These are phyloP conservation scores for Pigoraptor vietnamica DNA, from an alignment of 78 protist genomes.

Conservation along the genomic window DNA sequence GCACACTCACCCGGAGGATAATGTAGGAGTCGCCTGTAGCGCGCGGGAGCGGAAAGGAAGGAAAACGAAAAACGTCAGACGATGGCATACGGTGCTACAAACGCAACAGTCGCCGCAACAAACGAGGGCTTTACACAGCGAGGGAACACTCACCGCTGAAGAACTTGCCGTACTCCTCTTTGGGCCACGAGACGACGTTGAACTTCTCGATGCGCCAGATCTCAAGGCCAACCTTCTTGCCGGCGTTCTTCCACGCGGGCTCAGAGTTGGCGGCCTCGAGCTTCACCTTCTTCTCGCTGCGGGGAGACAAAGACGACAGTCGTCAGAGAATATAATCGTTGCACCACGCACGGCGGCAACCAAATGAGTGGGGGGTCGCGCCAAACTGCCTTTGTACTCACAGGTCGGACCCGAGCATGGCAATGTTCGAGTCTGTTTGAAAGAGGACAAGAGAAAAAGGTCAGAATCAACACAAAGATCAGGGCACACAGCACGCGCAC, in stretches of 20 bases:
- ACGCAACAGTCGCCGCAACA: background rate
- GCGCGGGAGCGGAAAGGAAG: background rate
- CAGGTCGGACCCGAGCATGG: slow-evolving; percentile 12
- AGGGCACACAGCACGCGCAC: no score
- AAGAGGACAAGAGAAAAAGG: no score
- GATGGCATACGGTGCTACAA: no score
- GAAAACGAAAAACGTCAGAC: background rate
- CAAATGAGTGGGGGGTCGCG: no score
- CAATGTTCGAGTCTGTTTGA: slow-evolving; percentile 25
- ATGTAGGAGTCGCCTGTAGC: background rate
- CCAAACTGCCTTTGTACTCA: no score
- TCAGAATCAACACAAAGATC: no score
- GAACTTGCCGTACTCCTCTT: slow-evolving; percentile 18
- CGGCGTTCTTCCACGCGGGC: slow-evolving; percentile 20
- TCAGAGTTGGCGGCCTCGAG: slow-evolving; percentile 18
- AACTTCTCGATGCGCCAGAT: slow-evolving; percentile 44
- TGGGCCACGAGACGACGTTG: slow-evolving; percentile 6
- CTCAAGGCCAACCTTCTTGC: slow-evolving; percentile 4
- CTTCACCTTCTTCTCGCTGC: slow-evolving; percentile 3
- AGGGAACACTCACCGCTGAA: background rate
- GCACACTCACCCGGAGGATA: background rate
- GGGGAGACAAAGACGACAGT: background rate
- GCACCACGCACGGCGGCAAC: no score
- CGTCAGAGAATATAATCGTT: no score
- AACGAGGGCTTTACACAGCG: background rate